Evolutionary conservation across 2,329 filamentous ascomycete genomes (phyloP), one percentile per base, ranked within the genome.

Genomic region (Claviceps cyperi): DNA sequence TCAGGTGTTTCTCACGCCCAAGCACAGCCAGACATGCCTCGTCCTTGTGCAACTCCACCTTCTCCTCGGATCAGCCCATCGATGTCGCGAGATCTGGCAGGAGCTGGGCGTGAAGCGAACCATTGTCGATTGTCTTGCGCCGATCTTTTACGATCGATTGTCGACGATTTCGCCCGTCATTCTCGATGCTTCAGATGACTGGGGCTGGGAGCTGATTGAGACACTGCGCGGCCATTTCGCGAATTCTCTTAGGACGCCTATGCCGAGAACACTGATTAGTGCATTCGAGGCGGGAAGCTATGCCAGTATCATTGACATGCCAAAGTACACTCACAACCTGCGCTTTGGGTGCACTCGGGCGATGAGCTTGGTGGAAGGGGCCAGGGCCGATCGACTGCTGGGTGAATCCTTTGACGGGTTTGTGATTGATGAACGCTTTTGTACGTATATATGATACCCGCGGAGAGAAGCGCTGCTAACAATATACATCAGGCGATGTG

Each of bases 121-220:
- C 0, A 75, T 78, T 28, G 70, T 77, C n/a, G 76, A 80, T 53
- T 73, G 75, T 0, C 66, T 80, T 0, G 75, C 67, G 2, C 71
- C 75, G 0, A 62, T 77, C 1, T 77, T 77, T 52, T 73, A 75
- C 52, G 77, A 81, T 57, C 69, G 77, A 2, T 61, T 80, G 5
- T 74, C 75, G 1, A 73, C 69, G 1, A 59, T 79, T 2, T 66
- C 76, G 0, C 77, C 77, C 0, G 55, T 57, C 8, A 52, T 68
- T 50, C 54, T 71, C 54, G 58, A 63, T 17, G 54, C 63, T 11
- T 56, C 59, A 44, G 64, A 68, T 3, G 54, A 55, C 22, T 55
- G 52, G 45, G 66, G 66, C 1, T 62, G 56, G 54, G 53, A 69
- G 39, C 58, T 73, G 7, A 65, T 69, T 37, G 66, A 71, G 5